Conservation (phyloP, 2,329 filamentous ascomycete genomes). For the Botrytis byssoidea region DNA sequence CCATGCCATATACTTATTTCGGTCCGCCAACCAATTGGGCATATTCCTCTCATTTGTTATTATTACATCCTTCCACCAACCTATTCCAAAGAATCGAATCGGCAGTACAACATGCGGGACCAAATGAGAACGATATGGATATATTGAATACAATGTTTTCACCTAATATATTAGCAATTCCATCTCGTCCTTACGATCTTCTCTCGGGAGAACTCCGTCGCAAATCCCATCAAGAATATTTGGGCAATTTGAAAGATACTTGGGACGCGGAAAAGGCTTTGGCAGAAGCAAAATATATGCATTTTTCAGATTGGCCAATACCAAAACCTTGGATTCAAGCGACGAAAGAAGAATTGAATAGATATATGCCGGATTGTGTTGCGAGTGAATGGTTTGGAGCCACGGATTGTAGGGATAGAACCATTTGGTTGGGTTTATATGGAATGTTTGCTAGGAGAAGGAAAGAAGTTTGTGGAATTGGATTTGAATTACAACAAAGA, state of each 20-base stretch:
- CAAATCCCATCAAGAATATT: constrained; percentile 50
- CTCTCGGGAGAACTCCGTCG: constrained; percentile 56
- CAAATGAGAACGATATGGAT: constrained; percentile 33
- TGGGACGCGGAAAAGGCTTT: constrained; percentile 55
- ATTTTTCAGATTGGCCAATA: constrained; percentile 61
- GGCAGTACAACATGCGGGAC: constrained; percentile 25
- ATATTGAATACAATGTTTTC: constrained; percentile 52
- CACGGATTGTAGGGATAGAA: constrained; percentile 34
- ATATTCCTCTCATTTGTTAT: constrained; percentile 32
- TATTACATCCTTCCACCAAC: constrained; percentile 29
- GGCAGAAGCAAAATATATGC: constrained; percentile 55
- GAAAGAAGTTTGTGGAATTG: constrained; percentile 32
- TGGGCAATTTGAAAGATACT: constrained; percentile 46
- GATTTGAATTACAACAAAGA: constrained; percentile 31
- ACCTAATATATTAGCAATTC: constrained; percentile 51
- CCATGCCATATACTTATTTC: constrained; percentile 36
- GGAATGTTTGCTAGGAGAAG: constrained; percentile 31
- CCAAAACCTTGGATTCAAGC: constrained; percentile 54
- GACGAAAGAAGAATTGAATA: constrained; percentile 33
- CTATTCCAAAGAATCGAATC: constrained; percentile 28
- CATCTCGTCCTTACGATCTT: constrained; percentile 56
- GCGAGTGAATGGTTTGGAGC: constrained; percentile 36
- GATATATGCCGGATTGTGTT: constrained; percentile 34
- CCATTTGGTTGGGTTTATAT: constrained; percentile 35
- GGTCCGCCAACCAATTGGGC: constrained; percentile 30